Base-by-base conservation (phyloP, 768 basidiomycete species). In the Kwoniella shandongensis region DNA sequence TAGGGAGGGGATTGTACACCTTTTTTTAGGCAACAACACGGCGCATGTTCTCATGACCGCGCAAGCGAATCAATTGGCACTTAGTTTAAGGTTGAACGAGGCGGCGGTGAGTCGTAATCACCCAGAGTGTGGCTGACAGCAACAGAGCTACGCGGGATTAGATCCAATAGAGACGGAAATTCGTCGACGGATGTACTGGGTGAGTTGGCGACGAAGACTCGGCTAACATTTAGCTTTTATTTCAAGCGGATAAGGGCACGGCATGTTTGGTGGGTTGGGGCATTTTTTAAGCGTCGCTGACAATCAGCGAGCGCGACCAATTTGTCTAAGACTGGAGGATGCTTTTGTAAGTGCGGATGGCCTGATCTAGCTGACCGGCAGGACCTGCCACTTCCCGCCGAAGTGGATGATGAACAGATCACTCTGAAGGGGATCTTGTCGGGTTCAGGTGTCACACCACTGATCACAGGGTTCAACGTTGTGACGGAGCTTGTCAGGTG, bases 131-230 rank as follows among this genome's bases (percentile, higher is more conserved):
- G 5, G 41, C 56, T 58, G 47, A 59, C 18, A n/a, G n/a, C 30
- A 12, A 15, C 17, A 66, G 65, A 61, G 60, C 46, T 91, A 70
- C 86, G 90, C 60, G 87, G 89, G 27, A 8, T 47, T 1, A 86
- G 49, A 87, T 86, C 35, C 89, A 36, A 88, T 94, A 61, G 91
- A 94, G 79, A 86, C 85, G 61, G 91, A 94, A 76, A 85, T 92
- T n/a, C 80, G 91, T 20, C 83, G 91, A 52, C 81, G 91, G 58
- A 84, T 84, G 4, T 72, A 69, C 41, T 72, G 70, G 70, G 63
- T 65, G n/a, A 54, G 59, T 56, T 1, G 38, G 4, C 30, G 12
- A 15, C 18, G 3, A 15, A 20, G 18, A 30, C 3, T 38, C 91
- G n/a, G 39, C 49, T 57, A 22, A 61, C 25, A 20, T 89, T 76